Percentiles rank a stretch among this genome's conserved stretches.
phyloP scores from a whole-genome alignment of 257 asterid genomes.

The Solanum habrochaites region DNA sequence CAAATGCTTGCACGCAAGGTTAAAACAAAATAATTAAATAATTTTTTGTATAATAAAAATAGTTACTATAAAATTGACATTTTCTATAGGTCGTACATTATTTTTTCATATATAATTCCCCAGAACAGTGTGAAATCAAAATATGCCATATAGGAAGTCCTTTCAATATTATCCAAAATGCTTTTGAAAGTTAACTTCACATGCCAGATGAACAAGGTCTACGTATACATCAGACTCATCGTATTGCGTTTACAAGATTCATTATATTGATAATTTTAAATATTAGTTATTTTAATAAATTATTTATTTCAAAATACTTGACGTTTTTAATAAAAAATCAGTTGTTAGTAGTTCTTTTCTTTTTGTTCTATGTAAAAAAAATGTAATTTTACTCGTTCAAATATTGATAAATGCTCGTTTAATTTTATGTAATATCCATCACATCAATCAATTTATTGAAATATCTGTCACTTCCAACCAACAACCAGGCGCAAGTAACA shows the following conservation, averaged over 20 bases:
- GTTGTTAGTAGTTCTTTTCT: background rate
- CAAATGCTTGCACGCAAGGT: constrained; percentile 8
- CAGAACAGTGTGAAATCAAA: constrained; percentile 20
- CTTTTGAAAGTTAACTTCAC: background rate
- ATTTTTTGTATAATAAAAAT: background rate
- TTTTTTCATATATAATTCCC: background rate
- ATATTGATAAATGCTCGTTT: background rate
- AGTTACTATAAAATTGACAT: background rate
- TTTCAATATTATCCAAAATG: background rate
- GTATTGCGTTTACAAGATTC: too few relatives aligned
- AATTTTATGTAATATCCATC: fast-evolving
- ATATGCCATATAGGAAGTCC: constrained; percentile 6
- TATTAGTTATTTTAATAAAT: background rate
- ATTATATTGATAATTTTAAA: background rate
- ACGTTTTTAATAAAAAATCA: background rate
- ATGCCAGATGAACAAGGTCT: background rate
- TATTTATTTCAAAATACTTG: background rate
- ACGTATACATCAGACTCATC: background rate
- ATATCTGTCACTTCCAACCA: too few relatives aligned
- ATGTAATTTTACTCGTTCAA: background rate
- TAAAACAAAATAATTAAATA: background rate
- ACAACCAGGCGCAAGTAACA: too few relatives aligned
- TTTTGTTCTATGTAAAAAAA: background rate
- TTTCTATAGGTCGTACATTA: background rate
- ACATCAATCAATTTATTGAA: fast-evolving